Percentiles rank a stretch among this genome's conserved stretches.
phyloP scores from a whole-genome alignment of 1,284 basidiomycete species.

The Athelia psychrophila region DNA sequence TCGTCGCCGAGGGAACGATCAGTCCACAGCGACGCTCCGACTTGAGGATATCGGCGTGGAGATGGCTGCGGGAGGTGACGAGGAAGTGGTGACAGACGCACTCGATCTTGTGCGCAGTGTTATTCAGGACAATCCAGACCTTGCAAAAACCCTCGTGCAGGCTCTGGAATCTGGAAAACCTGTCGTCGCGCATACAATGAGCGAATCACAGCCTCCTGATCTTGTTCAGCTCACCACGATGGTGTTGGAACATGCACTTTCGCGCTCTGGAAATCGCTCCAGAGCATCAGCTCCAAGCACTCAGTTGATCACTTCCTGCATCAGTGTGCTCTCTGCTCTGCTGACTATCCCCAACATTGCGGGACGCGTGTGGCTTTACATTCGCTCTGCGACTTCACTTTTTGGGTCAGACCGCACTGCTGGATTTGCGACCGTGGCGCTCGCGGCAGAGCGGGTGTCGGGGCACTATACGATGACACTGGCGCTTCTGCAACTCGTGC shows the following conservation, averaged over 20 bases:
- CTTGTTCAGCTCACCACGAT: constrained; percentile 78
- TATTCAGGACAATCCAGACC: constrained; percentile 62
- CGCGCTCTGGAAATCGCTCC: constrained; percentile 46
- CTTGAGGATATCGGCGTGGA: constrained; percentile 73
- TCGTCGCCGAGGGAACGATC: constrained; percentile 28
- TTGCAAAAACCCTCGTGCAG: constrained; percentile 66
- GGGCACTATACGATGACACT: constrained; percentile 82
- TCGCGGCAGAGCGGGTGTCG: constrained; percentile 67
- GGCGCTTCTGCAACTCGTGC: constrained; percentile 73
- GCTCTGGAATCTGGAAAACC: constrained; percentile 58
- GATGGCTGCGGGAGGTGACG: constrained; percentile 52
- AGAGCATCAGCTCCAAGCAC: constrained; percentile 39
- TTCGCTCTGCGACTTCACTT: constrained; percentile 73
- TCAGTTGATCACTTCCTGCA: constrained; percentile 73
- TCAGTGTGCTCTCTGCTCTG: constrained; percentile 77
- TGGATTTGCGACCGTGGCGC: constrained; percentile 60
- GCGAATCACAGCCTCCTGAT: constrained; percentile 55
- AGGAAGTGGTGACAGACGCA: constrained; percentile 63
- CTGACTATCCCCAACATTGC: constrained; percentile 74
- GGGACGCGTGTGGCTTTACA: constrained; percentile 81
- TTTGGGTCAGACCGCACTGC: constrained; percentile 62
- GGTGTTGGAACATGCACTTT: constrained; percentile 81
- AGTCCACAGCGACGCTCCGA: constrained; percentile 40
- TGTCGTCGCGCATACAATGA: constrained; percentile 48
- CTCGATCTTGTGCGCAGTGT: constrained; percentile 79